Conservation (phyloP, 2,329 filamentous ascomycete genomes). For the Colletotrichum phormii region DNA sequence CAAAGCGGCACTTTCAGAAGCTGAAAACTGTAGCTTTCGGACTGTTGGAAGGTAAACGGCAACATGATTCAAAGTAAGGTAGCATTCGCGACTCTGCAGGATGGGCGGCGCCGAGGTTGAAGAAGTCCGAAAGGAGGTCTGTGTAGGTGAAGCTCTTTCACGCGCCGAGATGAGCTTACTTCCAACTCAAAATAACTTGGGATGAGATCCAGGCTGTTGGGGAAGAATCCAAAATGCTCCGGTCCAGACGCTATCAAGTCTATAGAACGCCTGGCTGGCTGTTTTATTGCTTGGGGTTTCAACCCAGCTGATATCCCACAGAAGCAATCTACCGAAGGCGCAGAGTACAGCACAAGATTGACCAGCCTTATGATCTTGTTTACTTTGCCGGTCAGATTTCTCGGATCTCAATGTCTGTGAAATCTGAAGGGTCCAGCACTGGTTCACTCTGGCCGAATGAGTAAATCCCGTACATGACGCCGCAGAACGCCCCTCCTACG, state of each 20-base stretch:
- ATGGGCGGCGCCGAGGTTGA: background rate
- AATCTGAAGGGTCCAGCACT: conserved; percentile 46
- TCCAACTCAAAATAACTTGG: background rate
- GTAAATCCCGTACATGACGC: conserved; percentile 47
- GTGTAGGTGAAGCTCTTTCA: background rate
- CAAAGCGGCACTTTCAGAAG: background rate
- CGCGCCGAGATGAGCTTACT: background rate
- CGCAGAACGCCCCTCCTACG: conserved; percentile 45
- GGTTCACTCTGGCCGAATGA: conserved; percentile 45
- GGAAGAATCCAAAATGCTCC: background rate
- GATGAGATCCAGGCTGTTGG: background rate
- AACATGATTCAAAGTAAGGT: background rate
- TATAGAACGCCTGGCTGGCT: background rate
- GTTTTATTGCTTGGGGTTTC: background rate
- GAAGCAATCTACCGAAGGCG: background rate
- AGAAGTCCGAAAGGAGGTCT: background rate
- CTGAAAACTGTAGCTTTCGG: background rate
- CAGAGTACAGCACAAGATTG: background rate
- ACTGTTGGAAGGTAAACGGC: background rate
- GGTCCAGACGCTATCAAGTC: background rate
- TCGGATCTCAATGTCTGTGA: conserved; percentile 39
- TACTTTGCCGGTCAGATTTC: background rate
- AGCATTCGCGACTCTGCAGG: background rate
- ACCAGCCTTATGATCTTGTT: background rate
- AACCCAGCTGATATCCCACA: background rate